Conservation (phyloP, 306 rosid species). For the Corylus americana region DNA sequence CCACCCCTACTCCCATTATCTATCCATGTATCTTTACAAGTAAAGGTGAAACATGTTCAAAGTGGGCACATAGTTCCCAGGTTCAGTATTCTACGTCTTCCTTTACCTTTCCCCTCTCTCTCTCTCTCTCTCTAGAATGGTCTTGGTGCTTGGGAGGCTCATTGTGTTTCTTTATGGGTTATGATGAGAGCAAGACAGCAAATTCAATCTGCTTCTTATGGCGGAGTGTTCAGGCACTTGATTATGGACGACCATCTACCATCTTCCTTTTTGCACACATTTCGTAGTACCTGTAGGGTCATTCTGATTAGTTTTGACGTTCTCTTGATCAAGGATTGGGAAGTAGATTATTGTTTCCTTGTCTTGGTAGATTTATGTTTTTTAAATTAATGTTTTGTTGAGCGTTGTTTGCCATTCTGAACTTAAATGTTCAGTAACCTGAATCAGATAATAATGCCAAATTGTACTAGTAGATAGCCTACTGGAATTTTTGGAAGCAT, state of each 20-base stretch:
- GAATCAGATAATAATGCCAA: not conserved
- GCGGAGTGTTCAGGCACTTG: not conserved
- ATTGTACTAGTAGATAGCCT: not conserved
- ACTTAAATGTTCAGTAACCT: not conserved
- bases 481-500: not conserved
- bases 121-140: not conserved
- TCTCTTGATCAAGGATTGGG: not conserved
- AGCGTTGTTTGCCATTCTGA: not conserved
- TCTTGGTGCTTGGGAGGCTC: not conserved
- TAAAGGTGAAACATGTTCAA: not conserved
- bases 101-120: not conserved
- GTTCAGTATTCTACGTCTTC: not conserved
- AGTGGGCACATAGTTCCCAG: not conserved
- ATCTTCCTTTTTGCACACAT: not conserved
- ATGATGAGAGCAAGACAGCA: not conserved
- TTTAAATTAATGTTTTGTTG: not conserved
- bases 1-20: not conserved
- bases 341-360: not conserved
- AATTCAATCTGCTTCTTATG: not conserved
- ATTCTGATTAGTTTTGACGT: not conserved
- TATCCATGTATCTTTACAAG: not conserved
- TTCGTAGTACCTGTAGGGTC: not conserved
- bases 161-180: not conserved
- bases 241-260: not conserved
- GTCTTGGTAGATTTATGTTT: not conserved